phyloP scores from a whole-genome alignment of 1,284 basidiomycete species.

The Trametes polyzona region DNA sequence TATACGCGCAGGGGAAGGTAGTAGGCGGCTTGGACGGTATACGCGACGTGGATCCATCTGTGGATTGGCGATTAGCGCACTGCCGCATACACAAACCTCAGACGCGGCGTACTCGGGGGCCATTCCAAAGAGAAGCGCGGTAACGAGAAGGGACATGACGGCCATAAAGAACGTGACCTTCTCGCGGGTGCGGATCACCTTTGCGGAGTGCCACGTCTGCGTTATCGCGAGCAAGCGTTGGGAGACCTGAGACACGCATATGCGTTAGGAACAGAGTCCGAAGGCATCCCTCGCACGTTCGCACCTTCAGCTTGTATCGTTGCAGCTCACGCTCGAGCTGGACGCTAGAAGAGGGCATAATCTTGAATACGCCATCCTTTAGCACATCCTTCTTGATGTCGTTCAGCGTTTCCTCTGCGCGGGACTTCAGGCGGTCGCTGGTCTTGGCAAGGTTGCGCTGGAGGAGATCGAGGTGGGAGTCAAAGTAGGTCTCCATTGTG shows the following conservation, averaged over 20 bases:
- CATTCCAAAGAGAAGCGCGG: conserved; percentile 82
- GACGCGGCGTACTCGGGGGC: conserved; percentile 73
- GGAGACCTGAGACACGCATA: conserved; percentile 58
- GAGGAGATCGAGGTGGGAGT: conserved; percentile 88
- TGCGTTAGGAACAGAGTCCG: neutral
- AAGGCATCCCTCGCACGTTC: conserved; percentile 21
- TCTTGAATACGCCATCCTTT: conserved; percentile 52
- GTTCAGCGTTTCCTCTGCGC: conserved; percentile 68
- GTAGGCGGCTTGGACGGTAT: conserved; percentile 75
- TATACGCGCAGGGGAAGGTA: conserved; percentile 84
- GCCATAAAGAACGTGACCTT: conserved; percentile 92
- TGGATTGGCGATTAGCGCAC: neutral
- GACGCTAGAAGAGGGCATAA: conserved; percentile 70
- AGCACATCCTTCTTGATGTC: conserved; percentile 40
- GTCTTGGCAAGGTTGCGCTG: conserved; percentile 88
- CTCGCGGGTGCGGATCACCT: conserved; percentile 89
- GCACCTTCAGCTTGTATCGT: conserved; percentile 73
- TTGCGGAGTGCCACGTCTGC: conserved; percentile 86
- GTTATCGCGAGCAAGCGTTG: conserved; percentile 73
- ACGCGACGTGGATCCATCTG: conserved; percentile 80
- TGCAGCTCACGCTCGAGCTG: conserved; percentile 87
- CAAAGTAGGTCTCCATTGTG: conserved; percentile 89
- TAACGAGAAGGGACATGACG: conserved; percentile 85
- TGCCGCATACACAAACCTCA: conserved; percentile 23
- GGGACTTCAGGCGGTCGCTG: conserved; percentile 78